Conservation (phyloP, 2,329 filamentous ascomycete genomes). For the Fusarium continuum region DNA sequence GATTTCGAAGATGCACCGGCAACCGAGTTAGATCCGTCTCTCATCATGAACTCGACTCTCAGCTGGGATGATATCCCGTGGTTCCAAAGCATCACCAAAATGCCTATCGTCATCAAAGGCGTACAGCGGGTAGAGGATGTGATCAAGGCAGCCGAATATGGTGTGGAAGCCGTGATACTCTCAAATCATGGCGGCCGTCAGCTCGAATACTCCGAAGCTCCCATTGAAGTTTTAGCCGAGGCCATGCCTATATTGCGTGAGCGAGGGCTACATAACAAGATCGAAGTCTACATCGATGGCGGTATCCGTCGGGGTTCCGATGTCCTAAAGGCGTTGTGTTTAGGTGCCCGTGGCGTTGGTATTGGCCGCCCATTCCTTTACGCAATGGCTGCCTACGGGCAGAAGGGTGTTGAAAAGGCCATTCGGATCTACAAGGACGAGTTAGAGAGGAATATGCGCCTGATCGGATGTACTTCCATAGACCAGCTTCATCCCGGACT, state of each 20-base stretch:
- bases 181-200: conserved; percentile 96
- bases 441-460: conserved; percentile 97
- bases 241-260: conserved; percentile 84
- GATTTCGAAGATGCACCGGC: conserved; percentile 19
- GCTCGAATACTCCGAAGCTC: conserved; percentile 88
- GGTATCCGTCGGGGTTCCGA: conserved; percentile 89
- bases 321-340: conserved; percentile 90
- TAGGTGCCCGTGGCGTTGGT: conserved; percentile 89
- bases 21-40: conserved; percentile 22
- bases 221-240: conserved; percentile 87
- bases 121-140: conserved; percentile 96
- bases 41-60: conserved; percentile 71
- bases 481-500: conserved; percentile 64
- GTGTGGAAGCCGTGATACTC: conserved; percentile 87
- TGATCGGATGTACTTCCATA: conserved; percentile 81
- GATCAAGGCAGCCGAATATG: conserved; percentile 78
- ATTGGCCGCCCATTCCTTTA: conserved; percentile 94
- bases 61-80: conserved; percentile 93
- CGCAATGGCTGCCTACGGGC: conserved; percentile 91
- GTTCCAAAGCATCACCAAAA: conserved; percentile 87
- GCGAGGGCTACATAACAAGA: conserved; percentile 73
- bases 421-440: conserved; percentile 93
- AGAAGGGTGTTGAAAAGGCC: conserved; percentile 86
- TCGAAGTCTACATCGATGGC: conserved; percentile 91
- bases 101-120: conserved; percentile 95